Conservation (phyloP, 352 stramenopile genomes). For the Detonula confervacea region DNA sequence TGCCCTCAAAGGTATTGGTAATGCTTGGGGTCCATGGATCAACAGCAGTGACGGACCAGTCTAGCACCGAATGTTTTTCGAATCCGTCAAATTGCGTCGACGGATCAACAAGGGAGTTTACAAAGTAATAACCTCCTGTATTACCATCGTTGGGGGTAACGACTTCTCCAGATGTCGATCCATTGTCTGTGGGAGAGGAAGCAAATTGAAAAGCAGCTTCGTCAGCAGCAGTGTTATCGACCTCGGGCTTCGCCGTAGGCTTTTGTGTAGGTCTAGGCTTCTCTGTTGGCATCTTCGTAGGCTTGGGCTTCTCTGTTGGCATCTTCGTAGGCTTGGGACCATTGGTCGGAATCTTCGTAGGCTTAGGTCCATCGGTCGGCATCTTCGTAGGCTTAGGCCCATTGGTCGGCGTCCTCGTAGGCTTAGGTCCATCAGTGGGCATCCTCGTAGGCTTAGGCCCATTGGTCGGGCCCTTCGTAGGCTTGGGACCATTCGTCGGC, state of each 20-base stretch:
- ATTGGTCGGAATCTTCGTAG: too few relatives aligned
- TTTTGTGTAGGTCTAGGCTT: not conserved
- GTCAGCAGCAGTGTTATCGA: not conserved
- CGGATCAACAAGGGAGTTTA: constrained; percentile 3
- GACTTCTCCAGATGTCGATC: not conserved
- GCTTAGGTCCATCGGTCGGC: too few relatives aligned
- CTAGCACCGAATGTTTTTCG: constrained; percentile 4
- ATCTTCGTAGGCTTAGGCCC: too few relatives aligned
- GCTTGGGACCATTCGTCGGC: too few relatives aligned
- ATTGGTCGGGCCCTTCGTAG: too few relatives aligned
- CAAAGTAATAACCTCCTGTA: constrained; percentile 7
- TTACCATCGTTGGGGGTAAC: not conserved
- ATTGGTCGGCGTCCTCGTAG: too few relatives aligned
- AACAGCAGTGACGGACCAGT: not conserved
- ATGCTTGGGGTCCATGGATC: constrained; percentile 1
- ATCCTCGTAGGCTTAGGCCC: too few relatives aligned
- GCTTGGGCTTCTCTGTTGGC: too few relatives aligned
- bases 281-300: too few relatives aligned
- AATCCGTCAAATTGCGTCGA: constrained; percentile 16
- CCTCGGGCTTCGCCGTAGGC: not conserved
- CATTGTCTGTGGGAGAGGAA: not conserved
- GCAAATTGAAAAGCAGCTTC: too few relatives aligned
- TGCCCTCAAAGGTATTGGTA: not conserved
- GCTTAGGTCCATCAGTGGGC: too few relatives aligned
- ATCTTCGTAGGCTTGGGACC: too few relatives aligned